These are phyloP conservation scores for Aspergillus ruber DNA, from an alignment of 2,329 filamentous ascomycete genomes.

Conservation along the genomic window DNA sequence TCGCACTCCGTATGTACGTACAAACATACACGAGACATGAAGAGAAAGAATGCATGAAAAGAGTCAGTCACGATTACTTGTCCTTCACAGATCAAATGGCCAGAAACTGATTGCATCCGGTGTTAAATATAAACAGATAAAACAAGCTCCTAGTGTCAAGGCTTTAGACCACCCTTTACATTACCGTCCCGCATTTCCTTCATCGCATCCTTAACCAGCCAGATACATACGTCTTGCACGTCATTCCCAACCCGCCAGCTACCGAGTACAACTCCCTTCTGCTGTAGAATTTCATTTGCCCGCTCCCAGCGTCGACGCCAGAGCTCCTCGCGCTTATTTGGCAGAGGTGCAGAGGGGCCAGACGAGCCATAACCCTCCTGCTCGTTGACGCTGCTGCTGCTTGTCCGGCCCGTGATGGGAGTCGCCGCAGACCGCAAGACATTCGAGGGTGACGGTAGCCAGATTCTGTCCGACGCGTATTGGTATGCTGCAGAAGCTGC, in stretches of 20 bases:
- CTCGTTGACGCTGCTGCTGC: slow-evolving; percentile 10
- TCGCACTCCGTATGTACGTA: neutral
- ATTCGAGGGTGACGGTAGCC: slow-evolving; percentile 13
- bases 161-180: neutral
- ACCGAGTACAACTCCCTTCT: slow-evolving; percentile 37
- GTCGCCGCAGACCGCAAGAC: slow-evolving; percentile 17
- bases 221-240: slow-evolving; percentile 38
- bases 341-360: slow-evolving; percentile 24
- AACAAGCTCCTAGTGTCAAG: neutral
- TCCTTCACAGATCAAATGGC: no score
- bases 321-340: slow-evolving; percentile 44
- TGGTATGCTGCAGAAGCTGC: slow-evolving; percentile 23
- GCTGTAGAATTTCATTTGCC: slow-evolving; percentile 37
- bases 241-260: slow-evolving; percentile 44
- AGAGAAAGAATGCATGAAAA: no score
- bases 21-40: no score
- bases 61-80: no score
- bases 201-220: slow-evolving; percentile 36
- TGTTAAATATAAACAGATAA: no score
- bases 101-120: no score
- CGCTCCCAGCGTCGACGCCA: slow-evolving; percentile 45
- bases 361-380: slow-evolving; percentile 9
- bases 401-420: slow-evolving; percentile 12
- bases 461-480: slow-evolving; percentile 25
- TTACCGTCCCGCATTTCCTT: slow-evolving; percentile 14